Percentiles rank a stretch among this genome's conserved stretches.
phyloP scores from a whole-genome alignment of 2,329 filamentous ascomycete genomes.

The Verticillium nubilum region DNA sequence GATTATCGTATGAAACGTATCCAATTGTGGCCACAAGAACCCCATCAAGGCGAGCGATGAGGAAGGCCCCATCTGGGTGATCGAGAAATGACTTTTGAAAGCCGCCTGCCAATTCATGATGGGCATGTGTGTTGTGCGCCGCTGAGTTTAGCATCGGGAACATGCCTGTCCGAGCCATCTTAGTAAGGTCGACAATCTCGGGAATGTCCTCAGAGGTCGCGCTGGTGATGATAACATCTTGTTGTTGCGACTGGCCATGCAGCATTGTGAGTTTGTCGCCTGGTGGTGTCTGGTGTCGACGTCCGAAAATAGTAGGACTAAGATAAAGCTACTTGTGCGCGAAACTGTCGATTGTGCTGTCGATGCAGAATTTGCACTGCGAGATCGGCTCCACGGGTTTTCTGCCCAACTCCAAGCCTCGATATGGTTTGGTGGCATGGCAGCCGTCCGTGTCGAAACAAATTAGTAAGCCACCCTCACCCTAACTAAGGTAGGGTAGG shows the following conservation, averaged over 20 bases:
- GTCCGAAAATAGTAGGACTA: not conserved
- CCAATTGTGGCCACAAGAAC: constrained; percentile 18
- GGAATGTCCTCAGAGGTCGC: constrained; percentile 15
- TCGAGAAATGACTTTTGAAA: constrained; percentile 19
- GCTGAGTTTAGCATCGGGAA: constrained; percentile 18
- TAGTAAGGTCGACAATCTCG: constrained; percentile 15
- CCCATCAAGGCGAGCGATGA: constrained; percentile 11
- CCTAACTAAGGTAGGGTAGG: too few relatives aligned
- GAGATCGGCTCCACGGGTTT: too few relatives aligned
- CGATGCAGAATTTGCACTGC: too few relatives aligned
- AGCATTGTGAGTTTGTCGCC: not conserved
- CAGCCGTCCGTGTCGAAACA: too few relatives aligned
- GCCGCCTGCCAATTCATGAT: constrained; percentile 10
- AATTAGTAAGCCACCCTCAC: too few relatives aligned
- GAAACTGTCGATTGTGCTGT: too few relatives aligned
- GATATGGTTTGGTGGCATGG: too few relatives aligned
- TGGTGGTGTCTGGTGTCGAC: not conserved
- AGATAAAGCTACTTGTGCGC: not conserved
- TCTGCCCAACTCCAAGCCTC: too few relatives aligned
- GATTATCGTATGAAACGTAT: constrained; percentile 17
- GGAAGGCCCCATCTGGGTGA: constrained; percentile 13
- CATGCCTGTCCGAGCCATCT: constrained; percentile 18
- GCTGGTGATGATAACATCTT: constrained; percentile 6
- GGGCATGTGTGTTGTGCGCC: constrained; percentile 11
- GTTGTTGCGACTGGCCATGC: not conserved